Percentiles rank a stretch among this genome's conserved stretches.
Conservation (phyloP, 1,284 basidiomycete species). For the Heterobasidion irregulare region DNA sequence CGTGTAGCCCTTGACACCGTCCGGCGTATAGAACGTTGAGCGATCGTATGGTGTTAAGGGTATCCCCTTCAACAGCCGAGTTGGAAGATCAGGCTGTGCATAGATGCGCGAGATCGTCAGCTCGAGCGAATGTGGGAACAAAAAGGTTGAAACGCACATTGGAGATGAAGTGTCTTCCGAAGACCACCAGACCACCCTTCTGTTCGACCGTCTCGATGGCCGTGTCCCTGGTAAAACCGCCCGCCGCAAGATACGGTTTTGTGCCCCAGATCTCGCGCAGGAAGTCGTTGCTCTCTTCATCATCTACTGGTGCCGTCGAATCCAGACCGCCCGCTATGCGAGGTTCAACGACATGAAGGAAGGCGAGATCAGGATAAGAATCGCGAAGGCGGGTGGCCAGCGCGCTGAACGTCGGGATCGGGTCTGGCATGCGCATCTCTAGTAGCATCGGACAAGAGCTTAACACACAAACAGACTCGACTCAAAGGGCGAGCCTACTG, state of each 20-base stretch:
- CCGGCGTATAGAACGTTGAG: constrained; percentile 15
- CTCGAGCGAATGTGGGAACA: neutral
- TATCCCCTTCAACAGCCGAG: constrained; percentile 19
- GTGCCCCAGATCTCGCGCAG: constrained; percentile 16
- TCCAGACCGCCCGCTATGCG: constrained; percentile 15
- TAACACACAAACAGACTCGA: neutral
- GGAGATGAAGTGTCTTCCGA: constrained; percentile 38
- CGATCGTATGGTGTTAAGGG: constrained; percentile 17
- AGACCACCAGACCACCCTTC: constrained; percentile 27
- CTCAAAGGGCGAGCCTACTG: neutral
- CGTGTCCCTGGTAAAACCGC: constrained; percentile 19
- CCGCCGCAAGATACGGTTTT: constrained; percentile 24
- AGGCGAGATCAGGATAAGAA: neutral
- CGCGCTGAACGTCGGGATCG: constrained; percentile 2
- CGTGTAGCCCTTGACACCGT: constrained; percentile 15
- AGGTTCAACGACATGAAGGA: constrained; percentile 21
- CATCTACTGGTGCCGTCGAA: neutral
- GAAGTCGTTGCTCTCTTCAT: constrained; percentile 17
- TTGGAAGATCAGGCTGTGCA: constrained; percentile 33
- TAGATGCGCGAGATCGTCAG: neutral
- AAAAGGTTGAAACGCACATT: constrained; percentile 20
- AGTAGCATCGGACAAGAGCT: too few species aligned
- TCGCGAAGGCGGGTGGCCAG: constrained; percentile 2
- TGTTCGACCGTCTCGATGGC: constrained; percentile 16
- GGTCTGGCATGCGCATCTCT: constrained; percentile 14